Evolutionary conservation across 441 rosid genomes (phyloP), one percentile per base, ranked within the genome.

Genomic region (Mallotus repandus): DNA sequence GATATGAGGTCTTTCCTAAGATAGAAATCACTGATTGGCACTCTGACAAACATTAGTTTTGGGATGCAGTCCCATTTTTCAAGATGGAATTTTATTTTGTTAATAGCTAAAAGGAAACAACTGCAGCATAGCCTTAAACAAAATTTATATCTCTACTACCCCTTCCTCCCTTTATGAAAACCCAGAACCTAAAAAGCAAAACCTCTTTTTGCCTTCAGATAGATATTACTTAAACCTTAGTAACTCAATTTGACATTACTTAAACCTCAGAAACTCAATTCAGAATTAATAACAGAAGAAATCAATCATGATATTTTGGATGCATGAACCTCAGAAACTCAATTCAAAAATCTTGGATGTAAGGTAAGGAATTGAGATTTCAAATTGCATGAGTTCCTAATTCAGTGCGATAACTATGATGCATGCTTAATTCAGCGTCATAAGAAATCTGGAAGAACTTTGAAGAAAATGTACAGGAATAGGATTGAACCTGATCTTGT

Each of bases 401-500:
- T 25, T 25, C 48, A 29, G 14, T 21, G 35, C 45, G 43, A 41
- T 9, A 71, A 22, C 15, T 56, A 59, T 7, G 11, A 2, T 11
- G 21, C 18, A 0, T 55, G 56, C 32, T 18, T 56, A 5, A 45
- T 38, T 38, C 66, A 46, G 29, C 18, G 32, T 58, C 16, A 66
- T 15, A n/a, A 54, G 69, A 14, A 63, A 22, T 66, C 49, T 19
- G 54, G 69, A 66, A 49, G 19, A 69, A 45, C 13, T 50, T 14
- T n/a, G 13, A 11, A 3, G 21, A 76, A 49, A 61, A 55, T 75
- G 11, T 12, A n/a, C 14, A 16, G 64, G 71, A 73, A 70, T 9
- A 60, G 66, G 70, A 49, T 43, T 63, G 22, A 75, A 92, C 98
- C 99, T 92, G 98, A 82, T 91, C 94, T 80, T 76, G 88, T 49